Percentiles rank a stretch among this genome's conserved stretches.
Evolutionary conservation across 1,284 basidiomycete genomes (phyloP).

Genomic region (Bjerkandera adusta): DNA sequence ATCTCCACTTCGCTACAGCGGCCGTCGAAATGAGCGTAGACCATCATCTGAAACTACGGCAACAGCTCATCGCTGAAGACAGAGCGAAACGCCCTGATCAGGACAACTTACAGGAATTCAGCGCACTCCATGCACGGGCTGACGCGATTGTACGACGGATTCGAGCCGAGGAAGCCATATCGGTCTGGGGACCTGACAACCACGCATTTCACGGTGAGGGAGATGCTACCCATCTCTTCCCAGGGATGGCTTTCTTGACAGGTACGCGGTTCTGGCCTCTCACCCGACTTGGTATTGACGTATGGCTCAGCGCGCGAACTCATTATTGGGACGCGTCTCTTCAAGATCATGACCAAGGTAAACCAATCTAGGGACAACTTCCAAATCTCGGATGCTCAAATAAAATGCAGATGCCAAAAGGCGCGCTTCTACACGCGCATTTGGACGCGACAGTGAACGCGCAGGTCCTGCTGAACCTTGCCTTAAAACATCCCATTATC

Average conservation of each 20-base stretch:
- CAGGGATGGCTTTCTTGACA: conserved; percentile 76
- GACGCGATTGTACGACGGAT: conserved; percentile 54
- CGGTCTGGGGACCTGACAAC: conserved; percentile 53
- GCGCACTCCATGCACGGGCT: conserved; percentile 47
- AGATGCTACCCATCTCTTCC: conserved; percentile 48
- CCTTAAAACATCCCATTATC: conserved; percentile 53
- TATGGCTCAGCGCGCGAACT: conserved; percentile 49
- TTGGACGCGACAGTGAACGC: conserved; percentile 67
- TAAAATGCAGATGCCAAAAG: conserved; percentile 69
- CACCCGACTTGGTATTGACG: not conserved
- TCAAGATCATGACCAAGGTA: conserved; percentile 58
- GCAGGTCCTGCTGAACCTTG: conserved; percentile 46
- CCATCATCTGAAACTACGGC: not conserved
- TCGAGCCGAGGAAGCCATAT: conserved; percentile 49
- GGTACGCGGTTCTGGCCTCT: too few species aligned
- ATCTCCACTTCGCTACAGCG: too few species aligned
- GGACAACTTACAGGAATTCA: conserved; percentile 21
- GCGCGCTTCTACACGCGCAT: conserved; percentile 68
- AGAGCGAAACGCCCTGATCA: conserved; percentile 43
- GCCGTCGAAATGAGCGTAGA: not conserved
- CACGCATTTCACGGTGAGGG: conserved; percentile 39
- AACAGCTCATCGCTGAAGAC: conserved; percentile 30
- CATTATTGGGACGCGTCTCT: conserved; percentile 58
- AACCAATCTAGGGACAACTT: not conserved
- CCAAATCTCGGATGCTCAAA: not conserved